Base-by-base conservation (phyloP, 495 filamentous ascomycete genomes). In the Talaromyces thailandensis region DNA sequence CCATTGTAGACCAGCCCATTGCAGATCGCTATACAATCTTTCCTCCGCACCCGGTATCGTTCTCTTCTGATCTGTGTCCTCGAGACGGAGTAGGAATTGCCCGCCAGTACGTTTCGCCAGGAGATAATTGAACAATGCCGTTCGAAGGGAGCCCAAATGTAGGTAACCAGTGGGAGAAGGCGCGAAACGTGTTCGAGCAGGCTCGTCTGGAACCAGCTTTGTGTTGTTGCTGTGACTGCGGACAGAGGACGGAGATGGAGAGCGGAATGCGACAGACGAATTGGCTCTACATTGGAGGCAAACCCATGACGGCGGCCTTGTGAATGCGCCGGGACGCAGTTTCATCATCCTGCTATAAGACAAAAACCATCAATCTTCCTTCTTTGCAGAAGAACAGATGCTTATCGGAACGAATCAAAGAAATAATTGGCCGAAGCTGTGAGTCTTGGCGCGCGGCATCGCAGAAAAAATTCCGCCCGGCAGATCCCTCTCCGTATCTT, bases 11-110 rank as follows among this genome's bases (percentile, higher is more conserved):
- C 94, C 92, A 24, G 90, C 88, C 94, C 94, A 98, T 73, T 82
- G 76, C 53, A 98, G 70, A 73, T 96, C 93, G 55, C 88, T 76
- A 66, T 83, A 87, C 2, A 98, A 73, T 63, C 83, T 81, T 63
- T 86, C 69, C 72, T 96, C 92, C 3, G 95, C 91, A 64, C 84
- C 90, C 2, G 79, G 75, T 26, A 97, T 86, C 14, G 87, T 90
- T 65, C 89, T 81, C 84, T 86, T 91, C 88, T 90, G 87, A 76
- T 98, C 94, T 37, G 94, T 98, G 70, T 98, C 94, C 79, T 98
- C 94, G 64, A 98, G 84, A 56, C 94, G 85, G 31, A 98, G 74
- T 4, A 98, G 67, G 66, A 98, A 98, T 74, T 97, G 88, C n/a
- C 94, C 94, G 5, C 88, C 88, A 0, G 94, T 96, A 8, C 85